phyloP scores from a whole-genome alignment of 495 filamentous ascomycete species.

The Lophiostoma macrostomum region DNA sequence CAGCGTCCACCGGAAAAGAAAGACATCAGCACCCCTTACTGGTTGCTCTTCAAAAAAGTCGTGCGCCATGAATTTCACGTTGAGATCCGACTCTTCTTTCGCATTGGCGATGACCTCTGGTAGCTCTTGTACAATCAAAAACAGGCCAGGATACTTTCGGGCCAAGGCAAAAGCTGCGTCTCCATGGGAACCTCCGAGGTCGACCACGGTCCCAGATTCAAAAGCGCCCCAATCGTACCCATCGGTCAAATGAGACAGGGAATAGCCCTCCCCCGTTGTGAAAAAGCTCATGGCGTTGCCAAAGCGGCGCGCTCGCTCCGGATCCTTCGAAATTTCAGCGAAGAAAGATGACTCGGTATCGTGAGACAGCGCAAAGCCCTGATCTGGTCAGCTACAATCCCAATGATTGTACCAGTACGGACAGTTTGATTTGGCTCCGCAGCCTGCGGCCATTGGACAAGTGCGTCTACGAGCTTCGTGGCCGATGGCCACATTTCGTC shows the following conservation, averaged over 20 bases:
- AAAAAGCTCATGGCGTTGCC: conserved; percentile 1
- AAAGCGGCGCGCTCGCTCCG: background rate
- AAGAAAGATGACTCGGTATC: background rate
- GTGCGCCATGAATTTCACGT: conserved; percentile 30
- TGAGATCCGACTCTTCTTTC: background rate
- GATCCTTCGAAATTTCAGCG: background rate
- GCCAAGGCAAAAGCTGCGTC: background rate
- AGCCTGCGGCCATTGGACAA: background rate
- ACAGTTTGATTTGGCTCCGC: conserved; percentile 5
- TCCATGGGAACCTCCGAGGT: conserved; percentile 5
- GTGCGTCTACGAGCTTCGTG: background rate
- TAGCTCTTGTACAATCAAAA: conserved; percentile 35
- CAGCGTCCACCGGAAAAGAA: conserved; percentile 34
- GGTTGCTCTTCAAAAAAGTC: conserved; percentile 41
- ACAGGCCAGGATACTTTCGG: conserved; percentile 31
- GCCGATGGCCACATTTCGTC: conserved; percentile 1
- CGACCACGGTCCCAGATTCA: background rate
- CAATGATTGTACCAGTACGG: background rate
- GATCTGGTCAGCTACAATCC: background rate
- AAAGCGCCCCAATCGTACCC: background rate
- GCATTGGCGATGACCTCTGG: conserved; percentile 29
- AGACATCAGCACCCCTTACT: conserved; percentile 24
- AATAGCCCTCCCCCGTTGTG: background rate
- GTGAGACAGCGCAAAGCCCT: background rate
- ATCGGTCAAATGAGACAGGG: background rate